phyloP scores from a whole-genome alignment of 1,139 yeast genomes.

The Lizanozyma gosingica region DNA sequence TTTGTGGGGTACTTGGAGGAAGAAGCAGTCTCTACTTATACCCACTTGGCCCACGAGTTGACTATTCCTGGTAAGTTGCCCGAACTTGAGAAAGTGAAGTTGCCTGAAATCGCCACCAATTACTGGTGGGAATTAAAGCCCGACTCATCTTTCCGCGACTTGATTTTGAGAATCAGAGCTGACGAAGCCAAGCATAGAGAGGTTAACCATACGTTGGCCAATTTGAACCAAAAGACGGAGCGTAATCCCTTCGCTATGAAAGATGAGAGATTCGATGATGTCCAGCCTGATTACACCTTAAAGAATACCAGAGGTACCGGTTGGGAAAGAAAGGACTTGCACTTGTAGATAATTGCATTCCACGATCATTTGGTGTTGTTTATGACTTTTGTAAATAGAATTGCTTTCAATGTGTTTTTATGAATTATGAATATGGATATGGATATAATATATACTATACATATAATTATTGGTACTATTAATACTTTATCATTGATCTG shows the following conservation, averaged over 20 bases:
- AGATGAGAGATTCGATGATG: conserved; percentile 20
- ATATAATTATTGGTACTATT: too few relatives aligned
- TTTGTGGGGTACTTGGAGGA: conserved; percentile 77
- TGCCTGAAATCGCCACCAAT: conserved; percentile 52
- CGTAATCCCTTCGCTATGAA: conserved; percentile 61
- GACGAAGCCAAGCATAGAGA: conserved; percentile 75
- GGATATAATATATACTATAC: neutral
- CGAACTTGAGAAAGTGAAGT: conserved; percentile 31
- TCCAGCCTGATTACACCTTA: conserved; percentile 52
- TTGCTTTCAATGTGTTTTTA: too few relatives aligned
- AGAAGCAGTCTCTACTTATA: conserved; percentile 67
- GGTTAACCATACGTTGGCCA: conserved; percentile 70
- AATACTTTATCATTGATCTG: too few relatives aligned
- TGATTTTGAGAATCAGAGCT: conserved; percentile 32
- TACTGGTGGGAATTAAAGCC: conserved; percentile 71
- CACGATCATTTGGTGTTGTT: too few relatives aligned
- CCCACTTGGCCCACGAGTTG: conserved; percentile 50
- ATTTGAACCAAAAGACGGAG: conserved; percentile 43
- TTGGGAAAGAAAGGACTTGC: conserved; percentile 52
- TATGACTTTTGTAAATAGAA: too few relatives aligned
- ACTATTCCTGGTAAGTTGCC: conserved; percentile 43
- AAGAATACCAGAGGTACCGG: conserved; percentile 41
- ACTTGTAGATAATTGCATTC: neutral
- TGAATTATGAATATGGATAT: neutral
- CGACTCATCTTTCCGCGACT: conserved; percentile 41